Evolutionary conservation across 345 rosid genomes (phyloP).

Genomic region (Atalantia buxifolia): DNA sequence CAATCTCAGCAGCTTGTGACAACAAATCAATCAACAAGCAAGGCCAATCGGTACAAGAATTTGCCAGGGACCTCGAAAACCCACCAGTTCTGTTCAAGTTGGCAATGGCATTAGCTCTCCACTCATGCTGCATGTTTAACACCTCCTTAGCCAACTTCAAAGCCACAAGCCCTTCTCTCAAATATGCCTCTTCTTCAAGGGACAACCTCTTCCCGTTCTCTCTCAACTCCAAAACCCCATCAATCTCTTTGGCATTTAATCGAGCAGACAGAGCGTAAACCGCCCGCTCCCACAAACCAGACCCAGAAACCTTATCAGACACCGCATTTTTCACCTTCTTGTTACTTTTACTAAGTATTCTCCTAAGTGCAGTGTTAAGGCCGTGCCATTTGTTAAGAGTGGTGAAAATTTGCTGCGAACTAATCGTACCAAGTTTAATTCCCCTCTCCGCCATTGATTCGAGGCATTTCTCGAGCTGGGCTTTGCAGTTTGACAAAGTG

Average conservation of each 20-base stretch:
- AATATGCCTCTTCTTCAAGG: conserved; percentile 73
- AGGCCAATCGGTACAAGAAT: conserved; percentile 94
- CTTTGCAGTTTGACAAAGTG: conserved; percentile 47
- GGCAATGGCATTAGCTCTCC: conserved; percentile 86
- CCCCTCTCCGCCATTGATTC: conserved; percentile 79
- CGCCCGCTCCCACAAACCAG: conserved; percentile 77
- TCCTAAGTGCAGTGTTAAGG: conserved; percentile 54
- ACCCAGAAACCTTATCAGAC: conserved; percentile 47
- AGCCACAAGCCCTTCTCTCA: conserved; percentile 66
- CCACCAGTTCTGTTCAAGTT: conserved; percentile 66
- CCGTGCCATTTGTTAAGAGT: conserved; percentile 88
- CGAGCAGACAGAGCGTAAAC: conserved; percentile 64
- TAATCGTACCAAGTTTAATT: conserved; percentile 63
- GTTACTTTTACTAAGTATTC: conserved; percentile 28
- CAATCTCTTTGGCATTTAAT: conserved; percentile 72
- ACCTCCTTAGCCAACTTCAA: conserved; percentile 87
- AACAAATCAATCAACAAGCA: conserved; percentile 82
- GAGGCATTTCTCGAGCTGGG: conserved; percentile 85
- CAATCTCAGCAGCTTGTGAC: conserved; percentile 88
- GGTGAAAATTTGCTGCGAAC: conserved; percentile 72
- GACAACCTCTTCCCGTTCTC: conserved; percentile 55
- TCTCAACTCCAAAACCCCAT: conserved; percentile 49
- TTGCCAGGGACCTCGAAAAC: conserved; percentile 76
- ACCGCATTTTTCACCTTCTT: conserved; percentile 32
- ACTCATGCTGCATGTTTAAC: conserved; percentile 52